Evolutionary conservation across 345 rosid genomes (phyloP).

Genomic region (Eutrema heterophyllum): DNA sequence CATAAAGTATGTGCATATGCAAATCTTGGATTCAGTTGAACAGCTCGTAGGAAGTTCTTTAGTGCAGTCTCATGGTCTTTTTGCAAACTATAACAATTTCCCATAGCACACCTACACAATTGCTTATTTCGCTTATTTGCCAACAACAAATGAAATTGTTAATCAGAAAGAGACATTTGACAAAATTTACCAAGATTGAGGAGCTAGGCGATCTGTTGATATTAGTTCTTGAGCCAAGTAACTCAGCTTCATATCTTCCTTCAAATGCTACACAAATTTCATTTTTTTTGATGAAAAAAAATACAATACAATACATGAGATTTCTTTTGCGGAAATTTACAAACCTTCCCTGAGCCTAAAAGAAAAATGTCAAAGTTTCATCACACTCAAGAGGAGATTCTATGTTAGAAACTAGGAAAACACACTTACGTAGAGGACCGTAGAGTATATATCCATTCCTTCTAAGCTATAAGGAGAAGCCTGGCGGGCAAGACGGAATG

Average conservation of each 20-base stretch:
- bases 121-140: background rate
- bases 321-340: background rate
- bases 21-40: conserved; percentile 79
- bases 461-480: conserved; percentile 87
- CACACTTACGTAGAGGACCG: conserved; percentile 84
- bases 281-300: background rate
- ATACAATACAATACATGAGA: background rate
- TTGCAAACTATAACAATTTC: conserved; percentile 95
- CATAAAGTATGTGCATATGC: conserved; percentile 95
- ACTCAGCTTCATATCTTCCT: conserved; percentile 97
- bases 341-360: background rate
- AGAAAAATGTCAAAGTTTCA: conserved; percentile 8
- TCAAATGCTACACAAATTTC: conserved; percentile 68
- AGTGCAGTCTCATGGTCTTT: conserved; percentile 97
- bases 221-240: conserved; percentile 90
- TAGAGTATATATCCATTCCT: conserved; percentile 94
- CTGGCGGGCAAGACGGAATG: conserved; percentile 75
- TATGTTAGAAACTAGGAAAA: background rate
- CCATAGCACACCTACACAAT: conserved; percentile 92
- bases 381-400: background rate
- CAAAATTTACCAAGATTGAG: conserved; percentile 78
- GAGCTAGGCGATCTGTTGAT: conserved; percentile 91
- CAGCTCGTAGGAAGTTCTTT: conserved; percentile 91
- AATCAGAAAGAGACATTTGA: background rate
- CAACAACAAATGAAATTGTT: background rate